Conservation (phyloP, 176 grass and related monocot species). For the Hyparrhenia diplandra region DNA sequence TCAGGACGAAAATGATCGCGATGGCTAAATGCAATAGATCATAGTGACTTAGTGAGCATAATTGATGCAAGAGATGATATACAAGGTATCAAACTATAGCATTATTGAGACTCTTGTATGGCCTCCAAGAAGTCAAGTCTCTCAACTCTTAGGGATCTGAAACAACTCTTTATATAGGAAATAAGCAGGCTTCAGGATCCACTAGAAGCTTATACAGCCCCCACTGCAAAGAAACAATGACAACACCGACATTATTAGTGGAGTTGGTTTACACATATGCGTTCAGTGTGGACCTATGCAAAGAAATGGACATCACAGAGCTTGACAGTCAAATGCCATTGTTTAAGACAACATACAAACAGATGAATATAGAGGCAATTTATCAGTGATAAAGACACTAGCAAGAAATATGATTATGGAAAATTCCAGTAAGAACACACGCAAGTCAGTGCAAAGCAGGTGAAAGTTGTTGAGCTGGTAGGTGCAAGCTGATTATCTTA, state of each 20-base stretch:
- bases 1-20: not conserved
- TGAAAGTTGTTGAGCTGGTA: conserved; percentile 39
- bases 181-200: conserved; percentile 4
- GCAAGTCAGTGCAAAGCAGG: conserved; percentile 34
- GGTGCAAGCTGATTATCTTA: conserved; percentile 28
- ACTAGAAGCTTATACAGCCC: conserved; percentile 8
- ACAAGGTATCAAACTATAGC: not conserved
- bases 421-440: conserved; percentile 19
- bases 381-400: not conserved
- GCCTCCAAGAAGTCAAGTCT: not conserved
- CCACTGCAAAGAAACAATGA: conserved; percentile 23
- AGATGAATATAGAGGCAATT: not conserved
- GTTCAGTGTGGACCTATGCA: conserved; percentile 29
- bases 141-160: not conserved
- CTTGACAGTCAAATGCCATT: no score
- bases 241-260: conserved; percentile 14
- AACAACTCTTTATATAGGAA: conserved; percentile 34
- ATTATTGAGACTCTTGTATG: not conserved
- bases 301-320: conserved; percentile 14
- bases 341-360: not conserved
- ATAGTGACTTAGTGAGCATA: not conserved
- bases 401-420: conserved; percentile 5
- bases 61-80: not conserved
- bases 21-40: not conserved
- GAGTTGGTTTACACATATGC: conserved; percentile 33